These are phyloP conservation scores for Daldinia bambusicola DNA, from an alignment of 495 filamentous ascomycete species.

Conservation along the genomic window DNA sequence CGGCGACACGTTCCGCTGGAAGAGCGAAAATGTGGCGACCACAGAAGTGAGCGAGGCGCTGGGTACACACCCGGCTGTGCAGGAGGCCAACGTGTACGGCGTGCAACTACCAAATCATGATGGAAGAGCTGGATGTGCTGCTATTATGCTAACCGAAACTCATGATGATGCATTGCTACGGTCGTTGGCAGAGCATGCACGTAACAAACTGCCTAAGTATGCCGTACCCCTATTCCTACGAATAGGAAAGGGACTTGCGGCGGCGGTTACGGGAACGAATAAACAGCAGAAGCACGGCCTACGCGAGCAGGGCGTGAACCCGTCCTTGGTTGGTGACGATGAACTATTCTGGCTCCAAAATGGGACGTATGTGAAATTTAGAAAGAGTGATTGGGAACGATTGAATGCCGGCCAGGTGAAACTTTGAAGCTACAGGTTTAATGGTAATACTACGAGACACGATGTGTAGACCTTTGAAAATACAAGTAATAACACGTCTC, in stretches of 20 bases:
- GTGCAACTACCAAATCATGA: slow-evolving; percentile 85
- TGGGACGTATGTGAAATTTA: slow-evolving; percentile 74
- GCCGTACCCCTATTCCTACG: slow-evolving; percentile 83
- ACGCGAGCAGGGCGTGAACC: slow-evolving; percentile 78
- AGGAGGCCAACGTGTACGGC: slow-evolving; percentile 90
- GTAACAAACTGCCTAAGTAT: slow-evolving; percentile 71
- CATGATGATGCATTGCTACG: slow-evolving; percentile 58
- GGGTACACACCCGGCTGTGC: slow-evolving; percentile 70
- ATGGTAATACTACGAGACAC: too few relatives aligned
- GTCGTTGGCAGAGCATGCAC: slow-evolving; percentile 68
- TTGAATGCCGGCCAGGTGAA: slow-evolving; percentile 75
- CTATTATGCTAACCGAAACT: slow-evolving; percentile 65
- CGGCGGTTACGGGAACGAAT: slow-evolving; percentile 81
- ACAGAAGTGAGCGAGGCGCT: slow-evolving; percentile 82
- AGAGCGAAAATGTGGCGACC: slow-evolving; percentile 91
- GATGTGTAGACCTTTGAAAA: too few relatives aligned
- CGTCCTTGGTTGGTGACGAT: slow-evolving; percentile 65
- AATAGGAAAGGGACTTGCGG: slow-evolving; percentile 60
- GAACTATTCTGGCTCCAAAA: slow-evolving; percentile 73
- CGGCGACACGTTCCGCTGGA: slow-evolving; percentile 96
- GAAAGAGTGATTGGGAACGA: slow-evolving; percentile 71
- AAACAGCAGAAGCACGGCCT: slow-evolving; percentile 85
- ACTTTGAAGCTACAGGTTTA: slow-evolving; percentile 57
- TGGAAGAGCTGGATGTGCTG: slow-evolving; percentile 85
- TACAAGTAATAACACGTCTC: too few relatives aligned